These are phyloP conservation scores for Borovskyia barvae DNA, from an alignment of 208 protist species.

Conservation along the genomic window DNA sequence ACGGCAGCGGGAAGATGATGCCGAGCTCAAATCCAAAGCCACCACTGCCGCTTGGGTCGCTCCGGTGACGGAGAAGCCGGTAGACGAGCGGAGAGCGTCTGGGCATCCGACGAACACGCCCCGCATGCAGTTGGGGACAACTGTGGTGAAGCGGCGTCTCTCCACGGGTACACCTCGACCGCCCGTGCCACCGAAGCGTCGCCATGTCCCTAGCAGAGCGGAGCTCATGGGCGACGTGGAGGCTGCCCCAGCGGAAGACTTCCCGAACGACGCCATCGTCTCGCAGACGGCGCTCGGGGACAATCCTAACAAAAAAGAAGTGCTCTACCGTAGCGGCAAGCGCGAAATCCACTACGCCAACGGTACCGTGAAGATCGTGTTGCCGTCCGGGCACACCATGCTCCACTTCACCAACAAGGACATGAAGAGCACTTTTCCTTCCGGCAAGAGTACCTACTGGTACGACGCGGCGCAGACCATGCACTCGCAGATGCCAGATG, in stretches of 20 bases:
- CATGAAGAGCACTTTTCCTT: conserved; percentile 87
- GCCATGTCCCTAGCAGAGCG: conserved; percentile 48
- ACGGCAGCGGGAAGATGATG: conserved; percentile 22
- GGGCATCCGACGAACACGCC: conserved; percentile 63
- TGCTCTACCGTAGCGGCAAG: conserved; percentile 88
- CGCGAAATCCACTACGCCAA: conserved; percentile 91
- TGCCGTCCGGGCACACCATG: conserved; percentile 78
- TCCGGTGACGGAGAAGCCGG: conserved; percentile 12
- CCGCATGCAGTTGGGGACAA: conserved; percentile 19
- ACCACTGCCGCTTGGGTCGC: conserved; percentile 1
- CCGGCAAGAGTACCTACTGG: conserved; percentile 91
- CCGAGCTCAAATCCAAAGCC: conserved; percentile 8
- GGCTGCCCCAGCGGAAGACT: conserved; percentile 44
- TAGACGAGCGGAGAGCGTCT: conserved; percentile 32
- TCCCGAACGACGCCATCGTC: conserved; percentile 67
- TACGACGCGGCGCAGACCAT: conserved; percentile 91
- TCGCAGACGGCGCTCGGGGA: conserved; percentile 72
- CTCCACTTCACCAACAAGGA: conserved; percentile 93
- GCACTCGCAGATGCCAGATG: conserved; percentile 87
- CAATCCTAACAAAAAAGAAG: conserved; percentile 86
- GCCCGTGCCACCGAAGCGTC: conserved; percentile 28
- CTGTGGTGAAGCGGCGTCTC: conserved; percentile 1
- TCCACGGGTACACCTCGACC: conserved; percentile 9
- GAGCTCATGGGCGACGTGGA: conserved; percentile 72
- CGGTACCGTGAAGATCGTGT: conserved; percentile 87